These are phyloP conservation scores for Stephania yunnanensis DNA, from an alignment of 164 flowering plant genomes.

Conservation along the genomic window DNA sequence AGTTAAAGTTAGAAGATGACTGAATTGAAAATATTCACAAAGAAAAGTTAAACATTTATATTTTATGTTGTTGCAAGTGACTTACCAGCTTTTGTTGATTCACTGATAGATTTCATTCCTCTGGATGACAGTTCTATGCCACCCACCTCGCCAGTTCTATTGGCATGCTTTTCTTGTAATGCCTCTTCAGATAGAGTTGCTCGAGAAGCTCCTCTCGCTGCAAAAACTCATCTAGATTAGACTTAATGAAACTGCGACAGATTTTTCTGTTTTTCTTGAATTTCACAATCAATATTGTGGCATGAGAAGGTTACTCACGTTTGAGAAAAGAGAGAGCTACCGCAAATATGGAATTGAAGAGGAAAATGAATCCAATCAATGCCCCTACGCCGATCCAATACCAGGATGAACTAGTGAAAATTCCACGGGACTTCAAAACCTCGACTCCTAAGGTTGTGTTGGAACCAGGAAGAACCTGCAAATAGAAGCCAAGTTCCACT, in stretches of 20 bases:
- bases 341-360: slow-evolving; percentile 23
- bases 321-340: slow-evolving; percentile 27
- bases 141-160: slow-evolving; percentile 13
- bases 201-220: slow-evolving; percentile 36
- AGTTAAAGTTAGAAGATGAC: neutral
- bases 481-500: neutral
- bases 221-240: slow-evolving; percentile 5
- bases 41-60: neutral
- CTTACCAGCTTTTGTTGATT: neutral
- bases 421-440: slow-evolving; percentile 20
- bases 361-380: slow-evolving; percentile 22
- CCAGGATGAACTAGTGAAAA: slow-evolving; percentile 26
- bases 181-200: slow-evolving; percentile 29
- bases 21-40: neutral
- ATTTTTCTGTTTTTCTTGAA: neutral
- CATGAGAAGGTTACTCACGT: slow-evolving; percentile 21
- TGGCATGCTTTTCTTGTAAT: slow-evolving; percentile 11
- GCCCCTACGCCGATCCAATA: slow-evolving; percentile 37
- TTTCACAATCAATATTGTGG: neutral
- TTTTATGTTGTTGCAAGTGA: neutral
- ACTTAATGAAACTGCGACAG: neutral
- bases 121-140: slow-evolving; percentile 15
- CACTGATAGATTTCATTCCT: slow-evolving; percentile 6
- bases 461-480: slow-evolving; percentile 9
- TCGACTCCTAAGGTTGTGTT: slow-evolving; percentile 20